Base-by-base conservation (phyloP, 2,329 filamentous ascomycete species). In the Ophiostoma montium region DNA sequence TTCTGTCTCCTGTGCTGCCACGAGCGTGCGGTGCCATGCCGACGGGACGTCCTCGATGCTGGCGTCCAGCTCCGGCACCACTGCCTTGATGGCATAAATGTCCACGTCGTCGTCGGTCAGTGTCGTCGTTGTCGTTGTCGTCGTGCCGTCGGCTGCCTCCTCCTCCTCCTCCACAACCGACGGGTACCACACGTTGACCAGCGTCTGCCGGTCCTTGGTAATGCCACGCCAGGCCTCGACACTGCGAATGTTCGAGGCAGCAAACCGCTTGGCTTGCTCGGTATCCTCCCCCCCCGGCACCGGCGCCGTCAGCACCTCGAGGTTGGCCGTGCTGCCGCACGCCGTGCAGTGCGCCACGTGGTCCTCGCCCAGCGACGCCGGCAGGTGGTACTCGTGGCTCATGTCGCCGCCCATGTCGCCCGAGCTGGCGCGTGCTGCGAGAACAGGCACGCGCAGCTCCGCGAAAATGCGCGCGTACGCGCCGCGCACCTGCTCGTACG, bases 361-460 rank as follows among this genome's bases (percentile, higher is more conserved):
- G 59, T 98, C 92, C 62, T 96, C 92, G 8, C 92, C 92, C 46
- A 84, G 80, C 0, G 75, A 61, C 30, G 82, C 86, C 1, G 83
- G 75, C 46, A 95, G 82, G 61, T 95, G 92, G 61, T 94, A 98
- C 60, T 98, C 92, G 62, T 98, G 92, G 62, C 89, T 96, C 35
- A 95, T 67, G 56, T 82, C 83, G 12, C 92, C 92, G 31, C 92
- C 92, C 77, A 98, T 98, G 56, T 87, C 86, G n/a, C 92, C 92
- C 1, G 90, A 95, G 62, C 89, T 89, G 7, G 92, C 92, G 57
- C 86, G 80, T 1, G 90, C 90, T 18, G 94, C 81, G 1, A 94
- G 64, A 56, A 92, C 86, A 0, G 87, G 87, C 13, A 98, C 63
- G 56, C 82, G 87, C 32, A 98, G 70, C 51, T 94, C 86, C 41